Conservation (phyloP, 2,329 filamentous ascomycete genomes). For the Aspergillus luchuensis region DNA sequence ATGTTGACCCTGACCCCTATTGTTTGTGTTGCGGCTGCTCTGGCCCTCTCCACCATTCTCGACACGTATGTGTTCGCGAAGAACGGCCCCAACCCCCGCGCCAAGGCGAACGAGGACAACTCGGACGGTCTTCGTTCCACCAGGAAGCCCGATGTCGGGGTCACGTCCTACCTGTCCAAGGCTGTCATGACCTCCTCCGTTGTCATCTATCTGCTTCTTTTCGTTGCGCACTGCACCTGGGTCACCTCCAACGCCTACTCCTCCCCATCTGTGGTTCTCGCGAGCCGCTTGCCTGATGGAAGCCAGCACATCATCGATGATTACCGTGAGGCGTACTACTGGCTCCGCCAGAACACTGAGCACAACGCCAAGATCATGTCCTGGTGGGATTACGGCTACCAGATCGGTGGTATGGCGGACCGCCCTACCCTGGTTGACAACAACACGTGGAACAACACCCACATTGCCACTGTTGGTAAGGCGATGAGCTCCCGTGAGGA, state of each 20-base stretch:
- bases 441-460: conserved; percentile 99
- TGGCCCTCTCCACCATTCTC: conserved; percentile 83
- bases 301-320: conserved; percentile 99
- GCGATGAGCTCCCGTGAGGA: conserved; percentile 98
- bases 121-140: conserved; percentile 64
- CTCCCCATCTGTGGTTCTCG: conserved; percentile 93
- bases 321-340: conserved; percentile 98
- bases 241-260: conserved; percentile 99
- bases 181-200: conserved; percentile 71
- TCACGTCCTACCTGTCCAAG: conserved; percentile 82
- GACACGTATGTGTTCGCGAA: conserved; percentile 78
- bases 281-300: conserved; percentile 87
- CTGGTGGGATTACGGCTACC: conserved; percentile 99
- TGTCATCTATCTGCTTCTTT: conserved; percentile 81
- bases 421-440: conserved; percentile 96
- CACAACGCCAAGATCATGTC: conserved; percentile 98
- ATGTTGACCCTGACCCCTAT: conserved; percentile 97
- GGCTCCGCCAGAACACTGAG: conserved; percentile 95
- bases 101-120: conserved; percentile 44
- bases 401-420: conserved; percentile 99
- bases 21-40: conserved; percentile 89
- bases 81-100: conserved; percentile 56
- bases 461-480: conserved; percentile 98
- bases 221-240: conserved; percentile 98
- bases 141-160: conserved; percentile 73